These are phyloP conservation scores for Clohesyomyces aquaticus DNA, from an alignment of 495 filamentous ascomycete genomes.

Conservation along the genomic window DNA sequence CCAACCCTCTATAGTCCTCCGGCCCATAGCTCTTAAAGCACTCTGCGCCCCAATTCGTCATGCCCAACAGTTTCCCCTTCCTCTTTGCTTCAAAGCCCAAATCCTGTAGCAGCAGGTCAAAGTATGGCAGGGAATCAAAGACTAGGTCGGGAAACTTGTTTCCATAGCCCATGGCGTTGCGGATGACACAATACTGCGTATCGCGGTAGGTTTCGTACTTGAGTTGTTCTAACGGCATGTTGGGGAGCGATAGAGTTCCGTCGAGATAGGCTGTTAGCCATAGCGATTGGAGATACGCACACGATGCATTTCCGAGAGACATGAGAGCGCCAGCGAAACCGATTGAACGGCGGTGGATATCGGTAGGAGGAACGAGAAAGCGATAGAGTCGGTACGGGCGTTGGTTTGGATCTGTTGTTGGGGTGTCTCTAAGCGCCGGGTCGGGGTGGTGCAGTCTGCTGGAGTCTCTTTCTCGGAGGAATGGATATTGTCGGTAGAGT, in stretches of 20 bases:
- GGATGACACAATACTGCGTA: conserved; percentile 32
- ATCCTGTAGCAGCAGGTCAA: conserved; percentile 35
- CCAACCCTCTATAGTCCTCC: conserved; percentile 36
- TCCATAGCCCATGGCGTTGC: conserved; percentile 33
- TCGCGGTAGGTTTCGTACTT: conserved; percentile 31
- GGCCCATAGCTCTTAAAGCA: conserved; percentile 28
- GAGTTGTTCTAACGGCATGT: conserved; percentile 6
- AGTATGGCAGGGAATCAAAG: conserved; percentile 40
- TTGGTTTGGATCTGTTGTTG: conserved; percentile 11
- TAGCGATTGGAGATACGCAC: conserved; percentile 69
- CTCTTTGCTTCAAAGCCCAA: conserved; percentile 35
- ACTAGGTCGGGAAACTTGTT: conserved; percentile 40
- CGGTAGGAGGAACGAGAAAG: conserved; percentile 70
- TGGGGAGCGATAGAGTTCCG: conserved; percentile 28
- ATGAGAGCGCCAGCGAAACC: conserved; percentile 69
- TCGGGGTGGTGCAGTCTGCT: conserved; percentile 33
- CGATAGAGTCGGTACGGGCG: conserved; percentile 55
- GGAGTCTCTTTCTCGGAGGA: conserved; percentile 28
- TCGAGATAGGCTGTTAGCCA: conserved; percentile 69
- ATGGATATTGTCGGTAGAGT: conserved; percentile 18
- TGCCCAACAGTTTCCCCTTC: conserved; percentile 23
- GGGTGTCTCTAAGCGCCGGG: conserved; percentile 12
- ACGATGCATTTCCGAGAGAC: conserved; percentile 64
- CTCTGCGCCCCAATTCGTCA: background rate
- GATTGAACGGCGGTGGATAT: conserved; percentile 60